These are phyloP conservation scores for Phytopythium kandeliae DNA, from an alignment of 352 stramenopile species.

Conservation along the genomic window DNA sequence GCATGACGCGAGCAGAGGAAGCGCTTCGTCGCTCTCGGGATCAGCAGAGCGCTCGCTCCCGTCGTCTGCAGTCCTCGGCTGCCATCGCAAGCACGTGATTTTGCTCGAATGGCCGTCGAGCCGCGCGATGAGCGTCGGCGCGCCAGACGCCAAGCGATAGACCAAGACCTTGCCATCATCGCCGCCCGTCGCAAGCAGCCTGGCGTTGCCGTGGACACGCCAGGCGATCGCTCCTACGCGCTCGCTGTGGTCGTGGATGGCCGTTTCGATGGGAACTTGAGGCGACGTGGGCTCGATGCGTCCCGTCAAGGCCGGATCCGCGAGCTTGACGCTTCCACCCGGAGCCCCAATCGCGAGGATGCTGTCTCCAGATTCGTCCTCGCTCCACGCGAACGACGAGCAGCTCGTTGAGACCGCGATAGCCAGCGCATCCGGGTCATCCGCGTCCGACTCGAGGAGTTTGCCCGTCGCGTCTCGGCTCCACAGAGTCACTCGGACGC, in stretches of 20 bases:
- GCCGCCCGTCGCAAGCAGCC: constrained; percentile 37
- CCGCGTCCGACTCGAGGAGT: constrained; percentile 33
- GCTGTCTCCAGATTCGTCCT: constrained; percentile 5
- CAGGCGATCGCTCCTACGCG: constrained; percentile 34
- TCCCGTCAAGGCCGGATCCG: not conserved
- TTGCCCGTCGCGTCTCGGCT: constrained; percentile 25
- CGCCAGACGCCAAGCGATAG: constrained; percentile 16
- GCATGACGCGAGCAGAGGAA: constrained; percentile 35
- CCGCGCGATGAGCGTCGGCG: constrained; percentile 12
- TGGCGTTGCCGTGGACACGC: constrained; percentile 9
- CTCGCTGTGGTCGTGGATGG: constrained; percentile 54
- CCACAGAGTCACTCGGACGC: constrained; percentile 32
- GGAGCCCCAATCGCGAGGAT: constrained; percentile 30
- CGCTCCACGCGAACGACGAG: constrained; percentile 22
- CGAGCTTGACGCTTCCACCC: constrained; percentile 44
- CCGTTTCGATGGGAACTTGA: not conserved
- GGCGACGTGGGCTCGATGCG: too few species aligned
- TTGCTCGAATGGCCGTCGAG: constrained; percentile 31
- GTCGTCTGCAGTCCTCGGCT: not conserved
- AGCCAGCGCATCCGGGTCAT: constrained; percentile 22
- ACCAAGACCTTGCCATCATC: constrained; percentile 53
- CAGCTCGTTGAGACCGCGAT: constrained; percentile 13
- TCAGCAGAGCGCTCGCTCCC: not conserved
- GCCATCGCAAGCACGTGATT: constrained; percentile 49
- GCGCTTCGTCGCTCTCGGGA: not conserved